Evolutionary conservation across 164 flowering plant genomes (phyloP).

Genomic region (Magnolia kwangsiensis): DNA sequence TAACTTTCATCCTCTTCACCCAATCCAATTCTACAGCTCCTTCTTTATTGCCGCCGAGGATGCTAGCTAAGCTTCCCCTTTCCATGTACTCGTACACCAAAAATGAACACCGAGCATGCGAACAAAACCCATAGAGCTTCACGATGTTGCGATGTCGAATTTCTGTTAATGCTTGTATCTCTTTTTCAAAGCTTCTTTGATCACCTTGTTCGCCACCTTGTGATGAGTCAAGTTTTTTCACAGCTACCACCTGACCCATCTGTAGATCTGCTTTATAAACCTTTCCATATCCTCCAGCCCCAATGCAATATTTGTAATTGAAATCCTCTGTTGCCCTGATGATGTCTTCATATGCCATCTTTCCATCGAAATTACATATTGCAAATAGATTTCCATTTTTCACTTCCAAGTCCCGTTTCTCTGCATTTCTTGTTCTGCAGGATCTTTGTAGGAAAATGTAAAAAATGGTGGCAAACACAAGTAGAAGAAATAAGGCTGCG

Average conservation of each 20-base stretch:
- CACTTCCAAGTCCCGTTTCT: not conserved
- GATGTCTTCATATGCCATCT: slow-evolving; percentile 11
- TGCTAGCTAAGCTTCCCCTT: slow-evolving; percentile 6
- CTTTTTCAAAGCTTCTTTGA: not conserved
- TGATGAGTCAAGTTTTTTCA: not conserved
- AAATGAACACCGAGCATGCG: not conserved
- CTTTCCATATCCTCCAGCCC: slow-evolving; percentile 14
- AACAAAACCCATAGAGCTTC: slow-evolving; percentile 7
- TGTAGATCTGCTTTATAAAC: slow-evolving; percentile 17
- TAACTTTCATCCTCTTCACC: not conserved
- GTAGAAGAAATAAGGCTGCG: not conserved
- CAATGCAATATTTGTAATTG: slow-evolving; percentile 13
- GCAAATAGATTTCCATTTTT: slow-evolving; percentile 2
- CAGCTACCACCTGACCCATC: slow-evolving; percentile 11
- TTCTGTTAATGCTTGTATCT: slow-evolving; percentile 3
- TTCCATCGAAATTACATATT: slow-evolving; percentile 8
- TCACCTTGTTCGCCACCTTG: not conserved
- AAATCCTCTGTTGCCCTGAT: slow-evolving; percentile 18
- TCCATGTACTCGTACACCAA: slow-evolving; percentile 8
- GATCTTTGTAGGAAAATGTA: not conserved
- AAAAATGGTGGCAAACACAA: not conserved
- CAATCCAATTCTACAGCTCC: not conserved
- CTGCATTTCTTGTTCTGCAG: not conserved
- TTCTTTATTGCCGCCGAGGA: not conserved
- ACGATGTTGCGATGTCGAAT: slow-evolving; percentile 13